Conservation (phyloP, 352 stramenopile genomes). For the Globisporangium nodosum region DNA sequence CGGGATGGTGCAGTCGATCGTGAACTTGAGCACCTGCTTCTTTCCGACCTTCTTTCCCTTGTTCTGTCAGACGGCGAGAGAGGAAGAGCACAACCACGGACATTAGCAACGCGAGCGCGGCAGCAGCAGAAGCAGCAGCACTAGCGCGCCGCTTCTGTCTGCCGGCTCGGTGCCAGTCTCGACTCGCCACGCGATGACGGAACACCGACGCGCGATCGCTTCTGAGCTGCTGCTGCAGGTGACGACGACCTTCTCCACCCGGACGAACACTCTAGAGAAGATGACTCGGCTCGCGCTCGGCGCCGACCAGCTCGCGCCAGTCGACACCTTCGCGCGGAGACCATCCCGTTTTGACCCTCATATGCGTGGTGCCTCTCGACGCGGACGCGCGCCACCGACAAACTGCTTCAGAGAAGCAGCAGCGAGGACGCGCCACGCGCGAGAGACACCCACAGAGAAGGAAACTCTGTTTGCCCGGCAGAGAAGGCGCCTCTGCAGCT, state of each 20-base stretch:
- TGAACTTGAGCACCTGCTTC: constrained; percentile 91
- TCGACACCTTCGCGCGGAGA: not conserved
- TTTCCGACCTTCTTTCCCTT: constrained; percentile 88
- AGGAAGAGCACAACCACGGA: not conserved
- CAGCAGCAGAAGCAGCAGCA: not conserved
- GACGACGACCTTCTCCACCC: constrained; percentile 13
- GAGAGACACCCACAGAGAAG: constrained; percentile 70
- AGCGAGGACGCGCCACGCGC: constrained; percentile 1
- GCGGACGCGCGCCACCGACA: not conserved
- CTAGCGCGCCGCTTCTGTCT: not conserved
- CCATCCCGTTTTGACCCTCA: constrained; percentile 17
- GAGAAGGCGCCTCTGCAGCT: constrained; percentile 84
- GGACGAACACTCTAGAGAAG: constrained; percentile 31
- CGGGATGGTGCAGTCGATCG: constrained; percentile 93
- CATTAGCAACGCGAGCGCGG: constrained; percentile 6
- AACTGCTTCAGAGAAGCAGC: not conserved
- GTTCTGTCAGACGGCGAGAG: constrained; percentile 22
- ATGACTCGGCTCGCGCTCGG: constrained; percentile 18
- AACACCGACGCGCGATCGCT: not conserved
- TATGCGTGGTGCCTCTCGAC: constrained; percentile 36
- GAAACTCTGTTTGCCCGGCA: constrained; percentile 86
- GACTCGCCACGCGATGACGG: not conserved
- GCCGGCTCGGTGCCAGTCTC: not conserved
- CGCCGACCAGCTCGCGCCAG: constrained; percentile 1
- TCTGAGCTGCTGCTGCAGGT: constrained; percentile 1